Percentiles rank a stretch among this genome's conserved stretches.
phyloP scores from a whole-genome alignment of 176 grass and related monocot genomes.

The Pharus latifolius region DNA sequence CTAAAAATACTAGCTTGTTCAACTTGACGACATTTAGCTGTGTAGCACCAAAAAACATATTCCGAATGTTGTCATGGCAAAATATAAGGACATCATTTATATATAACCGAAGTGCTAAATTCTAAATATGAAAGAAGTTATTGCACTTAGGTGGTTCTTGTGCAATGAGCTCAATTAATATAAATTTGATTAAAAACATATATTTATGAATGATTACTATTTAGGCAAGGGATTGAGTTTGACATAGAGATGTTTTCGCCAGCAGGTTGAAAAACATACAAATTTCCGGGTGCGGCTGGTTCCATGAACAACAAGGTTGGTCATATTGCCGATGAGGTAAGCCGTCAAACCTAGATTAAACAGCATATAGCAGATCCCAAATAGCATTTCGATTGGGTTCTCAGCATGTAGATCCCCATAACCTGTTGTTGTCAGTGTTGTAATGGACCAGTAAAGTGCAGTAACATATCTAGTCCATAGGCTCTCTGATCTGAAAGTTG shows the following conservation, averaged over 20 bases:
- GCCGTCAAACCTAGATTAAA: conserved; percentile 97
- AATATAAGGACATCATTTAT: not conserved
- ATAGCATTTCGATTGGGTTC: conserved; percentile 87
- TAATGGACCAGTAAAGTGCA: conserved; percentile 97
- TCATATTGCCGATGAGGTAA: conserved; percentile 98
- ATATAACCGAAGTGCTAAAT: not conserved
- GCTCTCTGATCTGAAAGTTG: conserved; percentile 70
- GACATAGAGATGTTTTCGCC: not conserved
- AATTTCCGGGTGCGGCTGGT: conserved; percentile 84
- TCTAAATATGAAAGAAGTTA: not conserved
- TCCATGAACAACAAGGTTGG: conserved; percentile 95
- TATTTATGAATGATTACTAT: not conserved
- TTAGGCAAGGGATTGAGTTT: not conserved
- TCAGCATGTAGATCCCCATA: conserved; percentile 97
- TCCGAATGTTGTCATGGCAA: not conserved
- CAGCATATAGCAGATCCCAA: conserved; percentile 92
- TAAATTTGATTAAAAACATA: conserved; percentile 2
- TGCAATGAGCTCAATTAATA: not conserved
- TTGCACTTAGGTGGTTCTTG: not conserved
- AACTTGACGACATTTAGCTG: not conserved
- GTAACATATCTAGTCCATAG: conserved; percentile 91
- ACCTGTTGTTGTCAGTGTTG: conserved; percentile 90
- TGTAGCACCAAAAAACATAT: not conserved
- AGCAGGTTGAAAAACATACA: conserved; percentile 47
- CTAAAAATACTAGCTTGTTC: conserved; percentile 1